Base-by-base conservation (phyloP, 176 grass and related monocot genomes). In the Eleusine coracana region DNA sequence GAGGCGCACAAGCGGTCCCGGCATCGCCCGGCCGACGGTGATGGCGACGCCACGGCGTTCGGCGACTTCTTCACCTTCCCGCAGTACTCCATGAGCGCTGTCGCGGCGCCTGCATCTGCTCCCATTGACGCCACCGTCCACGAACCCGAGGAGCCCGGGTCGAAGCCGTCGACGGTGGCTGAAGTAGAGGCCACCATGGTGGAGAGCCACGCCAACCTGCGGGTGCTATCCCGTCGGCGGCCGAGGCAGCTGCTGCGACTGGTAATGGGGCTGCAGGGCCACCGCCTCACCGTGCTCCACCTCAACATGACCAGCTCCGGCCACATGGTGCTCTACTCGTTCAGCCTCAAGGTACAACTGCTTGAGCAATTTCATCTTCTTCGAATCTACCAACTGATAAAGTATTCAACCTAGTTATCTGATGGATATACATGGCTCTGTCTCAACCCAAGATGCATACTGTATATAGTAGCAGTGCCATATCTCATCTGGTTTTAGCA, bases 161-260 rank as follows among this genome's bases (percentile, higher is more conserved):
- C 89, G 38, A 97, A 87, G 84, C 91, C 75, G 21, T 81, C 81
- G 2, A 58, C 78, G 2, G 79, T 91, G 84, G 94, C 91, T 20
- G 94, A 97, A 42, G 88, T 97, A 31, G 94, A 97, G 84, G 94
- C 91, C 69, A 93, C 86, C 56, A 93, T 97, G 84, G 87, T 93
- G 58, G 94, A 97, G 77, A 93, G 78, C 84, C 91, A 97, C 63
- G 91, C 91, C 2, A 97, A 86, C 76, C 84, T 97, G 68, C 85
- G 90, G 12, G 67, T 97, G 36, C 64, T 91, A 25, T 85, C 94
- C 31, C 87, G 70, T 70, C 83, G 84, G 59, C 86, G 81, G 65
- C 84, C 91, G 9, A 89, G 85, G 70, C 91, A 97, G 69, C 87
- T 97, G 29, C 86, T 91, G 41, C 88, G 87, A 42, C 88, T 97